Evolutionary conservation across 2,329 filamentous ascomycete genomes (phyloP).

Genomic region (Apiospora aurea): DNA sequence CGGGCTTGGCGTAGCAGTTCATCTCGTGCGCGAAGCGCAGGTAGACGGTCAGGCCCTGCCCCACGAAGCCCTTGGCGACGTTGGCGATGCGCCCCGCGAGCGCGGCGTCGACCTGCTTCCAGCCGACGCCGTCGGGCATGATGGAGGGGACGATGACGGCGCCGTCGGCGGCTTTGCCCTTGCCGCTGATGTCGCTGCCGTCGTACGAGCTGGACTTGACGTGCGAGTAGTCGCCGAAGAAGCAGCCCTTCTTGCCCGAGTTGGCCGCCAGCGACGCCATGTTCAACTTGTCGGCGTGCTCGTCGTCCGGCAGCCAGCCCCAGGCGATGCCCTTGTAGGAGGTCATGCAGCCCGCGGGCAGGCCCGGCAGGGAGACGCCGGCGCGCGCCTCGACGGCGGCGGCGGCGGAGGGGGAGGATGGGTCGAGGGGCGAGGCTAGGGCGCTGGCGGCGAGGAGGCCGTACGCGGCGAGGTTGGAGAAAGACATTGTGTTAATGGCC

Average conservation of each 20-base stretch:
- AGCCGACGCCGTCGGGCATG: slow-evolving; percentile 34
- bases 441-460: slow-evolving; percentile 1
- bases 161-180: slow-evolving; percentile 29
- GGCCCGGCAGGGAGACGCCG: slow-evolving; percentile 7
- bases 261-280: slow-evolving; percentile 28
- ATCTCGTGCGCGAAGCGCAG: slow-evolving; percentile 35
- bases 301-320: slow-evolving; percentile 36
- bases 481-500: neutral
- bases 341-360: slow-evolving; percentile 24
- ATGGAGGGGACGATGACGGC: slow-evolving; percentile 36
- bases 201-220: slow-evolving; percentile 33
- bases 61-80: slow-evolving; percentile 29
- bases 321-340: slow-evolving; percentile 32
- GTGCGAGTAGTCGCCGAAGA: slow-evolving; percentile 35
- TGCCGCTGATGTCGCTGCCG: slow-evolving; percentile 32
- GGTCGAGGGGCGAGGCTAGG: slow-evolving; percentile 2
- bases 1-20: slow-evolving; percentile 32
- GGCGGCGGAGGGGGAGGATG: neutral
- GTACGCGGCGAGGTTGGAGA: neutral
- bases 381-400: neutral
- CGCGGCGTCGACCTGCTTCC: slow-evolving; percentile 28
- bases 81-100: slow-evolving; percentile 29
- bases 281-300: slow-evolving; percentile 27
- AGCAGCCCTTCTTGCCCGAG: slow-evolving; percentile 32
- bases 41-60: slow-evolving; percentile 31